phyloP scores from a whole-genome alignment of 1,284 basidiomycete species.

The Sporisorium sorghi region DNA sequence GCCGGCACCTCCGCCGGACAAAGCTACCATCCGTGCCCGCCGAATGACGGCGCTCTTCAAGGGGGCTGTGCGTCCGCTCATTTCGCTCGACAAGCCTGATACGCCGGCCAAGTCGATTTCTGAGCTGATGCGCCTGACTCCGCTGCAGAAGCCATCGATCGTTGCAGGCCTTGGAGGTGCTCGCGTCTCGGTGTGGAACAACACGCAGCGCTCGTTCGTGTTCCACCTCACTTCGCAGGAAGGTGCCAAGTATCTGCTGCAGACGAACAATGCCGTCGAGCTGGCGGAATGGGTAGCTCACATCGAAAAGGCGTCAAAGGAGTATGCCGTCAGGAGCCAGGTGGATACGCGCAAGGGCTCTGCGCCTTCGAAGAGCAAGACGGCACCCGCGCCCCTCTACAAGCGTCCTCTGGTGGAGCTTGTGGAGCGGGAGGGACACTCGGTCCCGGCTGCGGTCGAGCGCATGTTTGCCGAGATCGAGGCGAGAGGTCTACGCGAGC shows the following conservation, averaged over 20 bases:
- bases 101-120: constrained; percentile 29
- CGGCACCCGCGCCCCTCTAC: constrained; percentile 48
- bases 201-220: constrained; percentile 60
- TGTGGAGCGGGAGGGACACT: constrained; percentile 50
- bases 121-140: constrained; percentile 56
- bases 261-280: constrained; percentile 59
- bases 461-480: constrained; percentile 67
- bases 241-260: constrained; percentile 61
- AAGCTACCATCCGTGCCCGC: constrained; percentile 51
- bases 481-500: constrained; percentile 64
- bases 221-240: constrained; percentile 63
- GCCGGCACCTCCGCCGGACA: constrained; percentile 38
- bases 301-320: constrained; percentile 51
- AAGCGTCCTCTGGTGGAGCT: constrained; percentile 55
- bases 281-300: constrained; percentile 58
- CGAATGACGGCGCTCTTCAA: constrained; percentile 67
- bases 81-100: constrained; percentile 51
- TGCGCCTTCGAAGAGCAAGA: constrained; percentile 13
- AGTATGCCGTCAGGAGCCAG: constrained; percentile 23
- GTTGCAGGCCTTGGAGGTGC: constrained; percentile 56
- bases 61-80: constrained; percentile 60
- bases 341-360: constrained; percentile 25
- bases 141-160: constrained; percentile 56
- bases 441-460: constrained; percentile 63
- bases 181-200: constrained; percentile 60